These are phyloP conservation scores for Diaporthe batatas DNA, from an alignment of 2,329 filamentous ascomycete genomes.

Conservation along the genomic window DNA sequence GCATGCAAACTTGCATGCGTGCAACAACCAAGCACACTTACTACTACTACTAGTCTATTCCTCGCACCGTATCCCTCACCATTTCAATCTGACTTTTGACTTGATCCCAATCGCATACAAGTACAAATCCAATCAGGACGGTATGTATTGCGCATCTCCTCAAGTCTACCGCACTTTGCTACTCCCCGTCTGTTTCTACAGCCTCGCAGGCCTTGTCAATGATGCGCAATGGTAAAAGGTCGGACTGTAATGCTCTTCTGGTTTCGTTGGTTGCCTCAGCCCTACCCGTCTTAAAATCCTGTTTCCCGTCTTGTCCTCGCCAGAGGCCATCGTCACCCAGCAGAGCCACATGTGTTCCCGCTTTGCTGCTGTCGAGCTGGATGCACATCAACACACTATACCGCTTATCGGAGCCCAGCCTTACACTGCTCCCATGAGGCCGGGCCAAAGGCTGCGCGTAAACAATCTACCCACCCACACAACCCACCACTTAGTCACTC, in stretches of 20 bases:
- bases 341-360: constrained; percentile 41
- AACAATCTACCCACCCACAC: constrained; percentile 53
- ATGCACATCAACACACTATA: constrained; percentile 45
- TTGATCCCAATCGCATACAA: not conserved
- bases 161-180: constrained; percentile 24
- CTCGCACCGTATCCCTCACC: not conserved
- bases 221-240: constrained; percentile 65
- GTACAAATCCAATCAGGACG: not conserved
- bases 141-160: constrained; percentile 27
- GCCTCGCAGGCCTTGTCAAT: constrained; percentile 51
- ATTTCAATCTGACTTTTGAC: not conserved
- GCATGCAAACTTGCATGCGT: constrained; percentile 23
- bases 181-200: not conserved
- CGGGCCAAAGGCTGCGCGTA: constrained; percentile 72
- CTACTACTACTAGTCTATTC: constrained; percentile 17
- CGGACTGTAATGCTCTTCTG: constrained; percentile 57
- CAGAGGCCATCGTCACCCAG: constrained; percentile 38
- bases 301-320: constrained; percentile 42
- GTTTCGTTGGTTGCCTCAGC: constrained; percentile 50
- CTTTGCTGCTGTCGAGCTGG: constrained; percentile 39
- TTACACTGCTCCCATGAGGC: constrained; percentile 59
- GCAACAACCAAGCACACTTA: not conserved
- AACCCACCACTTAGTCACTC: not conserved
- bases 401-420: constrained; percentile 67
- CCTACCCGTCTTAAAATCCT: constrained; percentile 40